These are phyloP conservation scores for Excoecaria cochinchinensis DNA, from an alignment of 345 rosid species.

Conservation along the genomic window DNA sequence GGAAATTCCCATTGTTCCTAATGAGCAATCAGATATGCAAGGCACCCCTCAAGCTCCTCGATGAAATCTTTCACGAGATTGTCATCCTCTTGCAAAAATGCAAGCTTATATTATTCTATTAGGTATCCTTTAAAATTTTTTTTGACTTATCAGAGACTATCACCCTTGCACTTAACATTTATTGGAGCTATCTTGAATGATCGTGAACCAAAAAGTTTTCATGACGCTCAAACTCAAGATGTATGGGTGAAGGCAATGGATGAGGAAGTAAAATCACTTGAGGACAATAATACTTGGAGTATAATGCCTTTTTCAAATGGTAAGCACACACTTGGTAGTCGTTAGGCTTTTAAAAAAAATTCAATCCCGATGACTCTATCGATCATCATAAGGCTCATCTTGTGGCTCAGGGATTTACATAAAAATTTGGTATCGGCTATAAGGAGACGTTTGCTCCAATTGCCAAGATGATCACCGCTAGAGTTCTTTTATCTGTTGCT, in stretches of 20 bases:
- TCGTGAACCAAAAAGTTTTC: neutral
- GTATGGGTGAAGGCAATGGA: neutral
- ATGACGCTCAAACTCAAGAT: neutral
- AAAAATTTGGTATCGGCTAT: neutral
- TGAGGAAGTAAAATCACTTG: neutral
- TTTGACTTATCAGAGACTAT: too few species aligned
- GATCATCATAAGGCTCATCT: too few species aligned
- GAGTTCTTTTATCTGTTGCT: neutral
- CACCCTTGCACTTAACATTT: too few species aligned
- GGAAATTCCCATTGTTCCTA: too few species aligned
- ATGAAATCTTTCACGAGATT: too few species aligned
- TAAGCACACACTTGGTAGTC: neutral
- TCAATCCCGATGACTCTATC: too few species aligned
- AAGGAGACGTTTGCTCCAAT: too few species aligned
- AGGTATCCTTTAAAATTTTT: neutral
- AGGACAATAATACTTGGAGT: too few species aligned
- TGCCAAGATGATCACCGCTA: neutral
- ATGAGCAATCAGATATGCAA: fast-evolving
- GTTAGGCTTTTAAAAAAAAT: neutral
- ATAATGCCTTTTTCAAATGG: too few species aligned
- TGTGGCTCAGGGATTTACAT: neutral
- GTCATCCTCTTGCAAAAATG: neutral
- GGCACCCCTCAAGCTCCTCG: neutral
- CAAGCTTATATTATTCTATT: neutral
- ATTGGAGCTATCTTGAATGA: too few species aligned